These are phyloP conservation scores for Stephania cephalantha DNA, from an alignment of 164 flowering plant genomes.

Conservation along the genomic window DNA sequence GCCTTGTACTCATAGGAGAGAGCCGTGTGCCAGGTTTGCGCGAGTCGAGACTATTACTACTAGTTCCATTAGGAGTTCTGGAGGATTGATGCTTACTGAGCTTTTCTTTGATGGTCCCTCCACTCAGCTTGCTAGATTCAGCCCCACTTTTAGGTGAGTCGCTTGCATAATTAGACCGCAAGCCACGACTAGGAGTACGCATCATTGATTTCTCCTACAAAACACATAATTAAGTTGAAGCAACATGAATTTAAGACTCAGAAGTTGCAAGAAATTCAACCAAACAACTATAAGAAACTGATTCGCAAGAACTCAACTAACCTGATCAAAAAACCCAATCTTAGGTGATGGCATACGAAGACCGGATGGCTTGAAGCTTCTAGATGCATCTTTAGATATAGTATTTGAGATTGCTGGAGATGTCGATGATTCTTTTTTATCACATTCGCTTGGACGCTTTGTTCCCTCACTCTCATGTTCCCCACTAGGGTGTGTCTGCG, in stretches of 20 bases:
- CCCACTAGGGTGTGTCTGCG: conserved; percentile 11
- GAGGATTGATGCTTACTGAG: conserved; percentile 25
- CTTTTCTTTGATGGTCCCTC: conserved; percentile 26
- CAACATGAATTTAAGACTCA: background rate
- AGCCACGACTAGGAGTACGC: conserved; percentile 26
- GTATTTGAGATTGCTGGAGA: conserved; percentile 23
- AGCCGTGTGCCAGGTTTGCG: conserved; percentile 9
- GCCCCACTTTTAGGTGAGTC: conserved; percentile 15
- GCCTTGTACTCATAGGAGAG: conserved; percentile 19
- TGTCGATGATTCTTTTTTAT: conserved; percentile 20
- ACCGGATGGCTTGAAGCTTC: conserved; percentile 57
- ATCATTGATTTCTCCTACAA: conserved; percentile 20
- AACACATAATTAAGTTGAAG: background rate
- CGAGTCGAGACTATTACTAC: conserved; percentile 16
- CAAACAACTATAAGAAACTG: background rate
- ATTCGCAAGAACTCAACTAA: background rate
- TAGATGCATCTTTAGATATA: conserved; percentile 18
- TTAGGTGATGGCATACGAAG: conserved; percentile 90
- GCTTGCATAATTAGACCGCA: conserved; percentile 26
- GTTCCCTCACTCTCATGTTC: conserved; percentile 14
- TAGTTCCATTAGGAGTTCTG: conserved; percentile 15
- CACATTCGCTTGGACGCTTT: conserved; percentile 14
- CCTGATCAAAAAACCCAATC: conserved; percentile 85
- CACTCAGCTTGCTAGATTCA: conserved; percentile 22
- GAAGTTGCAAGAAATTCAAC: conserved; percentile 24